A percentile compares a stretch with the other conserved stretches of the same genome.
Conservation (phyloP, 495 filamentous ascomycete species). For the Sporormia fimetaria region DNA sequence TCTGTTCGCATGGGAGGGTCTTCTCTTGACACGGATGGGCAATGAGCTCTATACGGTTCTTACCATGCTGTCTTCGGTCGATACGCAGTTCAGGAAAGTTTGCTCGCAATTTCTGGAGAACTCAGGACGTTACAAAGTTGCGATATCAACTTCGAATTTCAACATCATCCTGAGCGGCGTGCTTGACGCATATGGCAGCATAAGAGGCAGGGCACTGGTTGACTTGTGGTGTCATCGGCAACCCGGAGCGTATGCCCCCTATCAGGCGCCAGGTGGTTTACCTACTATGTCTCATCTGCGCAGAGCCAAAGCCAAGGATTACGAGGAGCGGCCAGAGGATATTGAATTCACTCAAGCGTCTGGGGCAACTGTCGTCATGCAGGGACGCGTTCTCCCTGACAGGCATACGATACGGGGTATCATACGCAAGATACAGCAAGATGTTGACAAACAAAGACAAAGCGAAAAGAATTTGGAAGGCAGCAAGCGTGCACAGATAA, state of each 20-base stretch:
- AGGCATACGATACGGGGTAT: constrained; percentile 14
- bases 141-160: constrained; percentile 16
- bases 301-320: constrained; percentile 14
- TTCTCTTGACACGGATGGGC: constrained; percentile 3
- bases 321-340: constrained; percentile 13
- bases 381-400: constrained; percentile 16
- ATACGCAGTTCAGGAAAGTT: constrained; percentile 9
- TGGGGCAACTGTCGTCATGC: constrained; percentile 8
- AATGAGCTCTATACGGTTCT: constrained; percentile 18
- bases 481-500: constrained; percentile 1
- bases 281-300: constrained; percentile 16
- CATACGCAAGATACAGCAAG: constrained; percentile 17
- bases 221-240: constrained; percentile 19
- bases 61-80: constrained; percentile 12
- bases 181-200: constrained; percentile 18
- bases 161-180: constrained; percentile 17
- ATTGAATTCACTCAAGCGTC: constrained; percentile 12
- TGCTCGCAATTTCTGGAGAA: constrained; percentile 14
- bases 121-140: constrained; percentile 4
- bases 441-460: neutral
- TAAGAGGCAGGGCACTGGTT: constrained; percentile 13
- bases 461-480: neutral
- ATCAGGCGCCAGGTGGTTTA: constrained; percentile 18
- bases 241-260: constrained; percentile 11
- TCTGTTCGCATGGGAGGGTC: constrained; percentile 16